These are phyloP conservation scores for Xeromyces bisporus DNA, from an alignment of 495 filamentous ascomycete species.

Conservation along the genomic window DNA sequence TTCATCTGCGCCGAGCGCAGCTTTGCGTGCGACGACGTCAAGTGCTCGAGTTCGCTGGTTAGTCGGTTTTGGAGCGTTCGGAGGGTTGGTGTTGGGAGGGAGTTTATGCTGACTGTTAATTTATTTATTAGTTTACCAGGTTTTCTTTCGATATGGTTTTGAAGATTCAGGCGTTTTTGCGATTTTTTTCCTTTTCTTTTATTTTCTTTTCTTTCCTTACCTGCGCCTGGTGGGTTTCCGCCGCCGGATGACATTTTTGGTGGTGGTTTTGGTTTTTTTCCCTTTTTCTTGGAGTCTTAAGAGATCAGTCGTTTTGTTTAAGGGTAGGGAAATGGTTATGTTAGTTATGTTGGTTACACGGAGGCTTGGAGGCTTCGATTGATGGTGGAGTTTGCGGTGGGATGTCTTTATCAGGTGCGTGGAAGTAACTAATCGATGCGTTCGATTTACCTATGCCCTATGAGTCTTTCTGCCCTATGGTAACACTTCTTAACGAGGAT, in stretches of 20 bases:
- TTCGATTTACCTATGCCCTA: too few relatives aligned
- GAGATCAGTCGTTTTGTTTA: not conserved
- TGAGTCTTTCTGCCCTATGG: too few relatives aligned
- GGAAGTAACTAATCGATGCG: too few relatives aligned
- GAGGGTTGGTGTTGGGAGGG: constrained; percentile 39
- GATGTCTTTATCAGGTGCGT: too few relatives aligned
- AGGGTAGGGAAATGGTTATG: too few relatives aligned
- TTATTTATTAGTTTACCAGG: constrained; percentile 1
- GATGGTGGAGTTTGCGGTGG: too few relatives aligned
- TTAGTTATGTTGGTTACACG: too few relatives aligned
- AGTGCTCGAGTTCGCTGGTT: constrained; percentile 84
- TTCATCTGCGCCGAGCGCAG: constrained; percentile 76
- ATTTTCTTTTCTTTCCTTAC: constrained; percentile 9
- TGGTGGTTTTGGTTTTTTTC: not conserved
- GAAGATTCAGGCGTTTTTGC: constrained; percentile 1
- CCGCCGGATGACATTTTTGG: too few relatives aligned
- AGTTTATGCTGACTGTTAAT: constrained; percentile 41
- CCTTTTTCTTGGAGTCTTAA: too few relatives aligned
- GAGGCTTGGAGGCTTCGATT: too few relatives aligned
- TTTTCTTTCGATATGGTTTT: not conserved
- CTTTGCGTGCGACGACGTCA: constrained; percentile 75
- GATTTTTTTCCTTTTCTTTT: not conserved
- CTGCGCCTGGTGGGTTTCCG: constrained; percentile 10
- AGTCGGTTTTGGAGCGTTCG: constrained; percentile 78
- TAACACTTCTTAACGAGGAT: too few relatives aligned